Evolutionary conservation across 352 stramenopile species (phyloP).

Genomic region (Phytophthora cajani): DNA sequence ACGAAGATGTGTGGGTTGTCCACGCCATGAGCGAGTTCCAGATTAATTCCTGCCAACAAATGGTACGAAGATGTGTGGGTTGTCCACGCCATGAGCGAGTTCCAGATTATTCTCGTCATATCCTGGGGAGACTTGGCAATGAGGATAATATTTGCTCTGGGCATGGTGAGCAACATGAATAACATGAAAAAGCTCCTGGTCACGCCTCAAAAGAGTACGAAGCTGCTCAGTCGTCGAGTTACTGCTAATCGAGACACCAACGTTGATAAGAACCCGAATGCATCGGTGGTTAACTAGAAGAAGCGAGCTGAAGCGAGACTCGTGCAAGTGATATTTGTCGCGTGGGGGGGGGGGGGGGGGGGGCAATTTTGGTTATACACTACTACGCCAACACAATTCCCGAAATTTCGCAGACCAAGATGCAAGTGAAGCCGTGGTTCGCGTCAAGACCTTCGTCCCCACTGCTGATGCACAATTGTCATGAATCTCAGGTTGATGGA

Average conservation of each 20-base stretch:
- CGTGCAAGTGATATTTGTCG: background rate
- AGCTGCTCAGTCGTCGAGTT: background rate
- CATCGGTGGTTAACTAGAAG: background rate
- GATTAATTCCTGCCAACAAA: too few species aligned
- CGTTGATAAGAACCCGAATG: background rate
- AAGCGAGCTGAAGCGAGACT: background rate
- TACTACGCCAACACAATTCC: background rate
- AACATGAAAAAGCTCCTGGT: background rate
- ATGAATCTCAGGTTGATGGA: constrained; percentile 17
- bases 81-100: background rate
- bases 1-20: background rate
- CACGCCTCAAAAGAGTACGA: background rate
- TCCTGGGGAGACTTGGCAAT: background rate
- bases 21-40: background rate
- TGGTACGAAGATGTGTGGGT: background rate
- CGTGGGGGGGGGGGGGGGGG: too few species aligned
- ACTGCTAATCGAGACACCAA: background rate
- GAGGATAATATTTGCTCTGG: background rate
- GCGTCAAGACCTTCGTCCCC: background rate
- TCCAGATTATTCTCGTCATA: background rate
- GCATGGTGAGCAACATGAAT: background rate
- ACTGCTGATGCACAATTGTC: constrained; percentile 22
- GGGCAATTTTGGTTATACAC: background rate
- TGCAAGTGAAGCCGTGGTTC: background rate
- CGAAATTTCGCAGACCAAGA: background rate